A percentile compares a stretch with the other conserved stretches of the same genome.
These are phyloP conservation scores for Aquilaria malaccensis DNA, from an alignment of 345 rosid species.

Conservation along the genomic window DNA sequence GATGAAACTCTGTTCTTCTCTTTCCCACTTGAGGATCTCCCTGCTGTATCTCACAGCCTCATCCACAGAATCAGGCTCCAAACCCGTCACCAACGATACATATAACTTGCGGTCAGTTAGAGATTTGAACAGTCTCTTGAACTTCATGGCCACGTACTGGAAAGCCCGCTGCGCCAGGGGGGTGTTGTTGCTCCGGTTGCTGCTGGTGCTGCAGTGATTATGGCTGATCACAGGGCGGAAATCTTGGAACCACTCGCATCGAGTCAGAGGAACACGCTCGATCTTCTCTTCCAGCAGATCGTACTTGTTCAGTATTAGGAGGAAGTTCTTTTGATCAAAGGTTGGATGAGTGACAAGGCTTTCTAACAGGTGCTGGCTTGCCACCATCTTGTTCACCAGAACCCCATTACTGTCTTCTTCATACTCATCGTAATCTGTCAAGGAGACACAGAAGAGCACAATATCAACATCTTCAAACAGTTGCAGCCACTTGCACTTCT, in stretches of 20 bases:
- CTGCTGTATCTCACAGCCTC: constrained; percentile 52
- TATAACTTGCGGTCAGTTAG: constrained; percentile 56
- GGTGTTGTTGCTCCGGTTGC: constrained; percentile 23
- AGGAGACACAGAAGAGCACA: constrained; percentile 62
- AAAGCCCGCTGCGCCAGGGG: constrained; percentile 57
- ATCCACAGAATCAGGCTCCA: constrained; percentile 56
- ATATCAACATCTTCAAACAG: constrained; percentile 82
- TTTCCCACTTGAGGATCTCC: constrained; percentile 56
- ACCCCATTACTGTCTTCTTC: constrained; percentile 41
- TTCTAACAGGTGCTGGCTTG: constrained; percentile 61
- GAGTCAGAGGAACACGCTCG: constrained; percentile 42
- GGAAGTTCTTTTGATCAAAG: constrained; percentile 64
- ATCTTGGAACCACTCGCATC: constrained; percentile 80
- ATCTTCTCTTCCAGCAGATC: constrained; percentile 77
- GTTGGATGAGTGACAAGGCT: constrained; percentile 45
- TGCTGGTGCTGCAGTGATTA: constrained; percentile 16
- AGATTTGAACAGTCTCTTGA: constrained; percentile 49
- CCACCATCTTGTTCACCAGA: constrained; percentile 71
- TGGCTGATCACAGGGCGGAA: constrained; percentile 55
- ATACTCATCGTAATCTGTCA: constrained; percentile 55
- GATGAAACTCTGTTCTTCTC: constrained; percentile 24
- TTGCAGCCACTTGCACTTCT: constrained; percentile 67
- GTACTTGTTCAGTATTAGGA: constrained; percentile 68
- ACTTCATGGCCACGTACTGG: constrained; percentile 63
- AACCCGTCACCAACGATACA: constrained; percentile 41